These are phyloP conservation scores for Cucumis melo DNA, from an alignment of 306 rosid species.

Conservation along the genomic window DNA sequence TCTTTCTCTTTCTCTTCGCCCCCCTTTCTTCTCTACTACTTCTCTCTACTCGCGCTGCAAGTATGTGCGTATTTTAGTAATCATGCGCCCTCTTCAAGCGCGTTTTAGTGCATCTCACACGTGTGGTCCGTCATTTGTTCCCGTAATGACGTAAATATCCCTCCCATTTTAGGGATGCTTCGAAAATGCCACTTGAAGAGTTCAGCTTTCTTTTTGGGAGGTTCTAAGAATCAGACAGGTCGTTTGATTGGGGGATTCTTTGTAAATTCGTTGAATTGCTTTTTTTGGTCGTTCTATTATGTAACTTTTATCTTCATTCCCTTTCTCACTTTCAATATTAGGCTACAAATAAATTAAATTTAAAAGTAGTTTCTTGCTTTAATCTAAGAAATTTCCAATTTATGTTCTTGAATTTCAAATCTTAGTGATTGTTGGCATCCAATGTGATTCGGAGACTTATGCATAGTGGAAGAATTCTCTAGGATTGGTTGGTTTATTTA, in stretches of 20 bases:
- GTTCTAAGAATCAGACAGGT: background rate
- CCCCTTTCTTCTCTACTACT: slow-evolving; percentile 7
- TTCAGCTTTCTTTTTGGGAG: background rate
- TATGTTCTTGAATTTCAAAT: too few species aligned
- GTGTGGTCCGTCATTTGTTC: background rate
- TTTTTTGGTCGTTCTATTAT: background rate
- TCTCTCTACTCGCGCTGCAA: slow-evolving; percentile 34
- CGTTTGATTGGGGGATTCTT: background rate
- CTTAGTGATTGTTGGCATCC: too few species aligned
- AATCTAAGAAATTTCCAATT: too few species aligned
- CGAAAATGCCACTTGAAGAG: background rate
- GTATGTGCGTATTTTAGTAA: slow-evolving; percentile 30
- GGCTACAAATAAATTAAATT: too few species aligned
- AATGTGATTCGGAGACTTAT: too few species aligned
- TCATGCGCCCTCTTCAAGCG: slow-evolving; percentile 11
- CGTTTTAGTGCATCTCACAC: slow-evolving; percentile 4
- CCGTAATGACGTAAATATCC: background rate
- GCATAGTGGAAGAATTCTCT: too few species aligned
- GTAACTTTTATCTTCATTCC: background rate
- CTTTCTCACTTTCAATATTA: background rate
- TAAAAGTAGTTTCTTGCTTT: too few species aligned
- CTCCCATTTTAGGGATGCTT: background rate
- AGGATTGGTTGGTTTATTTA: too few species aligned
- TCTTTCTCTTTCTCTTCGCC: slow-evolving; percentile 9
- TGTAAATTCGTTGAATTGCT: background rate